Evolutionary conservation across 1,139 yeast genomes (phyloP), one percentile per base, ranked within the genome.

Genomic region (Saccharomycopsis hybrid): DNA sequence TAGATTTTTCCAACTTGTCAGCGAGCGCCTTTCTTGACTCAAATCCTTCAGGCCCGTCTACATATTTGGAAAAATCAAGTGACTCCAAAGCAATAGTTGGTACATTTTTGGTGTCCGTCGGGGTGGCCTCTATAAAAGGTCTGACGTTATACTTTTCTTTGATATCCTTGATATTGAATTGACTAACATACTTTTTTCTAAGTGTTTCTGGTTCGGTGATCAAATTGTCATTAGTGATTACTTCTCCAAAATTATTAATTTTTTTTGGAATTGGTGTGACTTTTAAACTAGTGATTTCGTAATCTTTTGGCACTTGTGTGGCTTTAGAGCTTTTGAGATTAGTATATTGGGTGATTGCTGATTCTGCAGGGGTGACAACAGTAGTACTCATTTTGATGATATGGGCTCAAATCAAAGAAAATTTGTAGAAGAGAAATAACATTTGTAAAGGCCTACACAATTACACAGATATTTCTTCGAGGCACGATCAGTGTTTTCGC

Each of bases 41-140:
- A 4, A 58, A 56, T 32, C 62, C 60, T 49, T 64, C 67, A 1
- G 64, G 65, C 1, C 74, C 75, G n/a, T 70, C 71, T 46, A 62
- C 55, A 52, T 60, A 71, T 38, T 61, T 56, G 1, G 68, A 59
- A 39, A 72, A 61, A 53, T 72, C 74, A 44, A 72, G 65, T 1
- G 72, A 65, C 32, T 67, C 66, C 38, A 72, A 60, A 27, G 62
- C 56, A 29, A 69, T 62, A 38, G 62, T 61, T 5, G 59, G 56
- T 33, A 50, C 29, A 2, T 58, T 56, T 43, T 56, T 61, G 40
- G 51, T 55, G 47, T 60, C 57, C 2, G 54, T 53, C 7, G 55
- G 56, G 3, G 53, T 53, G 0, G 67, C 69, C 43, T 69, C 73
- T 3, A 53, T 51, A 55, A 71, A 71, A 1, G 72, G 71, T 46